phyloP scores from a whole-genome alignment of 2,329 filamentous ascomycete genomes.

The Colletotrichum sansevieriae region DNA sequence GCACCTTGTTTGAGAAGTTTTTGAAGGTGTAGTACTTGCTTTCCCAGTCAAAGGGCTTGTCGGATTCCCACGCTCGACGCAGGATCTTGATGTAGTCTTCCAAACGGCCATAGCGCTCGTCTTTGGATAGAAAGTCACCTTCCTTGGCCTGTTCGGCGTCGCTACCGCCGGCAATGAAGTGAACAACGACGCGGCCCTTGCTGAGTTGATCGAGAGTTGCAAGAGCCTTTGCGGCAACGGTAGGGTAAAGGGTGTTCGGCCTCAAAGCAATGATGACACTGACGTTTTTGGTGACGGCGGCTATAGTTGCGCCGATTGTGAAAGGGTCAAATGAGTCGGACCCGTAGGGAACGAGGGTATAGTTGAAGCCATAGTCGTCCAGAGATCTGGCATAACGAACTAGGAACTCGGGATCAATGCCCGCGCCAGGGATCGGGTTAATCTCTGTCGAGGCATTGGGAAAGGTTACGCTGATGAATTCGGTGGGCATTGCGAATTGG shows the following conservation, averaged over 20 bases:
- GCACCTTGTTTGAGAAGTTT: conserved; percentile 66
- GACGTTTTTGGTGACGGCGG: conserved; percentile 68
- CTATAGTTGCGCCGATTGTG: conserved; percentile 70
- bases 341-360: conserved; percentile 71
- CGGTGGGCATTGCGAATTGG: conserved; percentile 56
- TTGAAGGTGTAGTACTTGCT: conserved; percentile 72
- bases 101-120: conserved; percentile 68
- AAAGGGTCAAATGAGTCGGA: conserved; percentile 69
- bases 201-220: conserved; percentile 72
- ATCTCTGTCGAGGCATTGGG: conserved; percentile 70
- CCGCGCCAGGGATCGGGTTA: conserved; percentile 63
- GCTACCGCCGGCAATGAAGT: conserved; percentile 73
- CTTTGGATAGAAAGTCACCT: conserved; percentile 70
- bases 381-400: conserved; percentile 67
- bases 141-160: conserved; percentile 71
- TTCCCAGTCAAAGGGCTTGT: conserved; percentile 72
- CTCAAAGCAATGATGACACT: conserved; percentile 73
- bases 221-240: conserved; percentile 71
- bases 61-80: conserved; percentile 67
- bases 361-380: conserved; percentile 72
- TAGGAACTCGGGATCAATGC: conserved; percentile 67
- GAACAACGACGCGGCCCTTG: conserved; percentile 69
- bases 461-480: conserved; percentile 71
- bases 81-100: conserved; percentile 74
- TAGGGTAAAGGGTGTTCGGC: conserved; percentile 73